Conservation (phyloP, 345 rosid genomes). For the Mangifera indica region DNA sequence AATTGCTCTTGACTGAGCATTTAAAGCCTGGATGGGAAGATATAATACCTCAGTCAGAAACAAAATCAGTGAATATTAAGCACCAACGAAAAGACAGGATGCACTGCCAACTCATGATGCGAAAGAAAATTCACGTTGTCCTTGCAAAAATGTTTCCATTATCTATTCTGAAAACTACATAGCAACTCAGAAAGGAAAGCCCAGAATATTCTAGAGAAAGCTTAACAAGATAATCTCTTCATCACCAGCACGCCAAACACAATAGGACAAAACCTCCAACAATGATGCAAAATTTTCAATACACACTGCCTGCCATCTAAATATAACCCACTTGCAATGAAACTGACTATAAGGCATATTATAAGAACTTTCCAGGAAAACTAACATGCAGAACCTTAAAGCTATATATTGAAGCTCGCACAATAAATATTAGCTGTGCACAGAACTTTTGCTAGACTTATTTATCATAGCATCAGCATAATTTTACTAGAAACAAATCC, state of each 20-base stretch:
- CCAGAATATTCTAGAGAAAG: not conserved
- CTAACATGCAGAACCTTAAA: not conserved
- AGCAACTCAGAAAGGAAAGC: not conserved
- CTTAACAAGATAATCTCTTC: not conserved
- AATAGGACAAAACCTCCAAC: not conserved
- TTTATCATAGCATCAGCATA: not conserved
- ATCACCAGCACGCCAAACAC: not conserved
- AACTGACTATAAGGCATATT: not conserved
- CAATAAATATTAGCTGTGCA: not conserved
- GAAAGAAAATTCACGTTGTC: not conserved
- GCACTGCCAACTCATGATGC: not conserved
- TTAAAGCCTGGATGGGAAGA: constrained; percentile 53
- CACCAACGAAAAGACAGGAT: not conserved
- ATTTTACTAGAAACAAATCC: not conserved
- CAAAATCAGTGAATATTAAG: constrained; percentile 1
- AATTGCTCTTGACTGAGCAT: constrained; percentile 85
- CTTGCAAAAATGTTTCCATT: not conserved
- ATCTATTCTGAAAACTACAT: not conserved
- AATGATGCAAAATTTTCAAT: not conserved
- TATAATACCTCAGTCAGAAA: constrained; percentile 9
- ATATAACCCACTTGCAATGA: not conserved
- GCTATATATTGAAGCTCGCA: not conserved
- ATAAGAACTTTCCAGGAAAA: not conserved
- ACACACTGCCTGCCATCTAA: not conserved
- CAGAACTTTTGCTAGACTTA: not conserved